Base-by-base conservation (phyloP, 192 early-diverging fungal genomes). In the Thamnidium elegans region DNA sequence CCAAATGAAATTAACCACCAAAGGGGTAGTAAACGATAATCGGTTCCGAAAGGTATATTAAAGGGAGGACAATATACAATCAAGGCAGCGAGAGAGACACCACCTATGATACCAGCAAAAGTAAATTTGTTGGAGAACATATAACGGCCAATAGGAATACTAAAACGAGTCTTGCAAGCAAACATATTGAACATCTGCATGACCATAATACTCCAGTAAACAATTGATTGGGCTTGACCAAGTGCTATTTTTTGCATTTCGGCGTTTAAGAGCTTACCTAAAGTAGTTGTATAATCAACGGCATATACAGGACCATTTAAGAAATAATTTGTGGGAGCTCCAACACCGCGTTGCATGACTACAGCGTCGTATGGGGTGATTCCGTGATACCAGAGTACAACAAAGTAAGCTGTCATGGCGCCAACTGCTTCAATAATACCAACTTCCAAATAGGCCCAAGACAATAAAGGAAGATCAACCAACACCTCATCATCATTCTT, bases 141-240 rank as follows among this genome's bases (percentile, higher is more conserved):
- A 73, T 89, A 89, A 64, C 66, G 74, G 8, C 92, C 90, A 68
- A 94, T 87, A 17, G 93, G 93, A 62, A 93, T 63, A 17, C 58
- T 65, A 17, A 53, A 71, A 30, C 63, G 48, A 46, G 89, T 86
- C 83, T 97, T 98, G 80, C 89, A 91, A 17, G 90, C 90, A 72
- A 98, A 97, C 81, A 94, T 68, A 80, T 98, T 98, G 83, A 94
- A 96, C 62, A 91, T 86, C 71, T 98, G 96, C 78, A 87, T 79
- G 71, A 95, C 87, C 81, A 94, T 79, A 20, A 98, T 79, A 26
- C 81, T 79, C 9, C 91, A 75, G 71, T 93, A 94, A 59, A 82
- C 84, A 15, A 80, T 83, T 10, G 91, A 90, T 66, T 93, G 92
- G 15, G 87, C 94, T 72, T 91, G 85, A 59, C 78, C 83, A 4